Percentiles rank a stretch among this genome's conserved stretches.
These are phyloP conservation scores for Epicoccum nigrum DNA, from an alignment of 2,329 filamentous ascomycete genomes.

Conservation along the genomic window DNA sequence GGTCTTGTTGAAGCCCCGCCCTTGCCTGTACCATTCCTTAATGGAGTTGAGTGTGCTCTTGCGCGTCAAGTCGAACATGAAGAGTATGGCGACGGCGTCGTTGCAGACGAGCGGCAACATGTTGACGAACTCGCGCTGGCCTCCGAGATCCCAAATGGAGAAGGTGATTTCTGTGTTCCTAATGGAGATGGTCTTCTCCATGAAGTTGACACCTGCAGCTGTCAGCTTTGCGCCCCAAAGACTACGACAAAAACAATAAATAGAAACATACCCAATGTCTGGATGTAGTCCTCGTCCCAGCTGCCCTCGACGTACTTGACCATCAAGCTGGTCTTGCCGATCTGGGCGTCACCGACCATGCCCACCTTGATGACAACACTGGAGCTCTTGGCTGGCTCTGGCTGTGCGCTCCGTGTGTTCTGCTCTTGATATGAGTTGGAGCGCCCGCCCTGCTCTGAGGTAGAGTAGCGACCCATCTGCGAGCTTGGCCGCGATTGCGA, in stretches of 20 bases:
- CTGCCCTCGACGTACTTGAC: conserved; percentile 99
- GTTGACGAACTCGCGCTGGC: conserved; percentile 98
- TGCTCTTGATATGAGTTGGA: conserved; percentile 55
- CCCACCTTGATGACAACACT: conserved; percentile 98
- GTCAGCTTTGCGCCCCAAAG: conserved; percentile 24
- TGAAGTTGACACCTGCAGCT: conserved; percentile 88
- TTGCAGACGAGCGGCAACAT: conserved; percentile 99
- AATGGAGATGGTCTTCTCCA: conserved; percentile 99
- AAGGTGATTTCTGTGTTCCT: conserved; percentile 99
- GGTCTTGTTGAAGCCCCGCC: conserved; percentile 98
- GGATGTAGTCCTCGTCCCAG: conserved; percentile 99
- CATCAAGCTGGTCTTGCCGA: conserved; percentile 98
- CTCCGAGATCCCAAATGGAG: conserved; percentile 98
- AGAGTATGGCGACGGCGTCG: conserved; percentile 95
- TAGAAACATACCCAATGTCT: conserved; percentile 74
- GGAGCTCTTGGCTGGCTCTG: conserved; percentile 55
- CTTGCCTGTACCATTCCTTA: conserved; percentile 99
- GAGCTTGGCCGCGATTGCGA: conserved; percentile 56
- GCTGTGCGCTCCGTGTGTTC: conserved; percentile 51
- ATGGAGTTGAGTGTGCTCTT: conserved; percentile 99
- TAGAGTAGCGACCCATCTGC: conserved; percentile 55
- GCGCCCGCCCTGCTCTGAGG: conserved; percentile 51
- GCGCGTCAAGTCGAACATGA: conserved; percentile 98
- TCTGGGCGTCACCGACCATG: conserved; percentile 99
- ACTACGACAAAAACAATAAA: neutral